These are phyloP conservation scores for Phyllosticta paracitricarpa DNA, from an alignment of 2,329 filamentous ascomycete genomes.

Conservation along the genomic window DNA sequence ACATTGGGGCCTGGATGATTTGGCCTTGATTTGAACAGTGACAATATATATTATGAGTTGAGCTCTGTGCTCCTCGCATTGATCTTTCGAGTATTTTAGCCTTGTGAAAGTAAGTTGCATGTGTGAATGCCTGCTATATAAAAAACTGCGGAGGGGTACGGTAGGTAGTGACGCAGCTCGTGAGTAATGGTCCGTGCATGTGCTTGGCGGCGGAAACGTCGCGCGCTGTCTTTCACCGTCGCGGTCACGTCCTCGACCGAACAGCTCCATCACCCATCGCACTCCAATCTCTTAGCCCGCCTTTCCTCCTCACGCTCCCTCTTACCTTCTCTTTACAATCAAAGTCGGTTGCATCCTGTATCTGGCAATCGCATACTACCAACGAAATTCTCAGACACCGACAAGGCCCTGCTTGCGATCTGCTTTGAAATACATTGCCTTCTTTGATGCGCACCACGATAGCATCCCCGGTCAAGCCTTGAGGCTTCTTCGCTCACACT, in stretches of 20 bases:
- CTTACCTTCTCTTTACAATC: background rate
- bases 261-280: background rate
- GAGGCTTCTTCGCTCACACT: constrained; percentile 1
- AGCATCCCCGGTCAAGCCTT: constrained; percentile 2
- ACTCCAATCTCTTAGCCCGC: background rate
- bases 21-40: background rate
- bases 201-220: constrained; percentile 4
- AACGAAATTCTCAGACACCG: background rate
- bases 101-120: background rate
- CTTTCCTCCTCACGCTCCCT: background rate
- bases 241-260: background rate
- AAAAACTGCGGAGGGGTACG: background rate
- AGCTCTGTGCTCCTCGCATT: constrained; percentile 1
- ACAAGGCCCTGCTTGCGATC: background rate
- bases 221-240: constrained; percentile 5
- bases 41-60: background rate
- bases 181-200: background rate
- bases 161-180: background rate
- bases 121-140: background rate
- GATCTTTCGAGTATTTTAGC: background rate
- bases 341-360: background rate
- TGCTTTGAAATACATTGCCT: background rate
- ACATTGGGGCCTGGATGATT: constrained; percentile 1
- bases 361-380: background rate
- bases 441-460: constrained; percentile 7